Base-by-base conservation (phyloP, 2,329 filamentous ascomycete genomes). In the Bipolaris oryzae region DNA sequence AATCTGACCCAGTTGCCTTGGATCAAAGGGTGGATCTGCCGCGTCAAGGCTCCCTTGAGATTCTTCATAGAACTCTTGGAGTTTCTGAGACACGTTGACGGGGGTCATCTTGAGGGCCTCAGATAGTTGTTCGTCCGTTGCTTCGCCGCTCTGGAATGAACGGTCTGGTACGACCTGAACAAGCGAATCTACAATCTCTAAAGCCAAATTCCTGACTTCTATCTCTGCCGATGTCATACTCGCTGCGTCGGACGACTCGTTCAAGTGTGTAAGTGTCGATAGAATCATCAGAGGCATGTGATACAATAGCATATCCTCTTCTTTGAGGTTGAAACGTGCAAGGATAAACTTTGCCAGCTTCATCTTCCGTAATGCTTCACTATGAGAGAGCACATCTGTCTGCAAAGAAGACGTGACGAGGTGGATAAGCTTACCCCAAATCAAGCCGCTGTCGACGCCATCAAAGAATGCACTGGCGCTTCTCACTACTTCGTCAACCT, bases 391-490 rank as follows among this genome's bases (percentile, higher is more conserved):
- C n/a, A 85, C 80, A 65, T 87, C 82, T 1, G 82, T n/a, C 11
- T 68, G 82, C 23, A 77, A 53, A 44, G 79, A 74, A 16, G 80
- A 78, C 31, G 79, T 76, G 57, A 95, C 79, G 39, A 95, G 82
- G 11, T 85, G 81, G 53, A 91, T 80, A 53, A 96, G 82, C 71
- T 96, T 91, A 45, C 89, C 88, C 81, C 96, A 99, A 44, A 99
- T 96, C 18, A 98, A 81, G 7, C 90, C 89, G 68, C 93, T 96
- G 76, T 99, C 95, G 37, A 98, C 94, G 5, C 94, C 94, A 72
- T 99, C 95, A 66, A 99, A 99, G 77, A 99, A 99, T 38, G 95
- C 89, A 71, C 90, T 96, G 5, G 94, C 95, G 72, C 94, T 98
- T 64, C 91, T 87, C 64, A 98, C 83, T 2, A 98, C 92, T 74